Conservation (phyloP, 1,139 yeast species). For the Candida sanyaensis region DNA sequence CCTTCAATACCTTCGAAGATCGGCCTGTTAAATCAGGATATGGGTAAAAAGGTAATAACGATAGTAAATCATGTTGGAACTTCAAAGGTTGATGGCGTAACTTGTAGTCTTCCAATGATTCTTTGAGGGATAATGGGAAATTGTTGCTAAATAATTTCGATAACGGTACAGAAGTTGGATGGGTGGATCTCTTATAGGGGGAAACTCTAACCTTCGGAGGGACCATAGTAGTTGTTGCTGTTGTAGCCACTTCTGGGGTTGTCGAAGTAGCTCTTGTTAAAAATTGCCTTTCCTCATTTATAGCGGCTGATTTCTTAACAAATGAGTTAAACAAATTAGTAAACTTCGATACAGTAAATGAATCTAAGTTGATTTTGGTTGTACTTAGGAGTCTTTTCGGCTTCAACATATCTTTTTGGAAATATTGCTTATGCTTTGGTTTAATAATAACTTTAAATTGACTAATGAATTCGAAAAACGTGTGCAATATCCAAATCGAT, state of each 20-base stretch:
- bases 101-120: constrained; percentile 54
- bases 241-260: neutral
- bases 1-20: constrained; percentile 32
- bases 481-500: neutral
- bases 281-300: neutral
- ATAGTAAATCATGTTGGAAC: constrained; percentile 56
- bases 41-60: constrained; percentile 43
- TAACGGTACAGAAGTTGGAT: constrained; percentile 65
- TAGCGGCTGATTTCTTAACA: neutral
- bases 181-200: constrained; percentile 50
- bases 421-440: too few species aligned
- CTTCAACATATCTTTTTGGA: constrained; percentile 1
- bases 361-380: neutral
- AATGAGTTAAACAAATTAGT: constrained; percentile 1
- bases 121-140: constrained; percentile 58
- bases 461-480: neutral
- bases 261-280: neutral
- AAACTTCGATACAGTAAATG: constrained; percentile 3
- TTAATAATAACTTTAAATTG: neutral
- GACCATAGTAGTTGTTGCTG: neutral
- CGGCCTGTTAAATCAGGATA: constrained; percentile 31
- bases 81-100: constrained; percentile 40
- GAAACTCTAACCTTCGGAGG: neutral
- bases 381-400: constrained; percentile 3
- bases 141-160: constrained; percentile 49